Evolutionary conservation across 805 yeast species (phyloP), one percentile per base, ranked within the genome.

Genomic region (Wickerhamiella azymoides): DNA sequence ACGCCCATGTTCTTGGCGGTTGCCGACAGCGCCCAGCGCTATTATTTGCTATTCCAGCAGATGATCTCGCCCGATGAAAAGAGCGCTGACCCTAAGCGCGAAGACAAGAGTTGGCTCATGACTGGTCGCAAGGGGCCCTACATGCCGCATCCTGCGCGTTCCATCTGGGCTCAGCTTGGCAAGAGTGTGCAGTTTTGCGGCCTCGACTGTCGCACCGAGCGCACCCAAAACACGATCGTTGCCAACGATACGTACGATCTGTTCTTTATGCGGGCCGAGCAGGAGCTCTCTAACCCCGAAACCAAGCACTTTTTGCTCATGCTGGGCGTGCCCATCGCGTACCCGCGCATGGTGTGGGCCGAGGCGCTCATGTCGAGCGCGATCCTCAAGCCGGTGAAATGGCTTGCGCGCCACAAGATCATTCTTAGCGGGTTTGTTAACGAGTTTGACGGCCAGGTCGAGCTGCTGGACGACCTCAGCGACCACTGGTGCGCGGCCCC

Each of bases 401-500:
- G 59, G 47, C 54, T 79, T 21, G 71, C 69, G 2, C 53, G 57
- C 28, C 59, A 56, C 42, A 51, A 57, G 9, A 62, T 82, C 36
- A 59, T 79, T 30, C 73, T 77, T 41, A 70, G 72, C 49, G 93
- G 94, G 0, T 63, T 89, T 28, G 85, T 85, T 21, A 89, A 92
- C 58, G 92, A 84, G 54, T 89, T 88, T 57, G 96, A 88, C 59
- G 96, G 96, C 1, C 76, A 81, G 36, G 78, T 89, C 5, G 97
- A 89, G 63, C 75, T 89, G 13, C 70, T 92, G 53, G 97, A 92
- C 59, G 97, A 89, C 61, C 69, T 92, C 62, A 80, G 86, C 58
- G 98, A 89, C 60, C 97, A 89, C 65, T 89, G 98, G 98, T 86
- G 96, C 61, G 80, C 95, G 3, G 71, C 71, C 49, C 74, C 79